phyloP scores from a whole-genome alignment of 306 rosid genomes.

The Canavalia ensiformis region DNA sequence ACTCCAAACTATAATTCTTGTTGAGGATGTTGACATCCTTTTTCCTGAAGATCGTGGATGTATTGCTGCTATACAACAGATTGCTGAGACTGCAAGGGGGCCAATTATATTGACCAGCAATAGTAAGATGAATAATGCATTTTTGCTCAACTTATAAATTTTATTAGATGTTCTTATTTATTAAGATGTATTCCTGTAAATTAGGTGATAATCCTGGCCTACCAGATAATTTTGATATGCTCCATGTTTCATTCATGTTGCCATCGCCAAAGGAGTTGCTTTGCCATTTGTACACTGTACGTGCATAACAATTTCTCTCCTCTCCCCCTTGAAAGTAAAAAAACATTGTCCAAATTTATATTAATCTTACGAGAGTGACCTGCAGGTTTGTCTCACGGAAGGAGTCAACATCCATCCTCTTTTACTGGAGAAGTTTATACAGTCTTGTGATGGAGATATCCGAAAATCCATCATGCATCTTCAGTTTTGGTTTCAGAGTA shows the following conservation, averaged over 20 bases:
- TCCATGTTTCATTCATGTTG: conserved; percentile 63
- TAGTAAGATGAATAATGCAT: conserved; percentile 64
- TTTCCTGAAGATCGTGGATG: conserved; percentile 93
- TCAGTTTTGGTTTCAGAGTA: conserved; percentile 96
- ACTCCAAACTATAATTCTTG: conserved; percentile 72
- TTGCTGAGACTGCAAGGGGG: conserved; percentile 84
- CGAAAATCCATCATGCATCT: conserved; percentile 82
- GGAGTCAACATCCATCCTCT: conserved; percentile 63
- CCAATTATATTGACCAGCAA: conserved; percentile 95
- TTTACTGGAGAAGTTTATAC: conserved; percentile 73
- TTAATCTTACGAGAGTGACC: conserved; percentile 39
- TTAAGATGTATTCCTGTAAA: conserved; percentile 52
- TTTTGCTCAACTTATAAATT: conserved; percentile 36
- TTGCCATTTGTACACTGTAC: conserved; percentile 73
- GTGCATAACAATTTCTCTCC: conserved; percentile 47
- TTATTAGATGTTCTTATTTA: conserved; percentile 43
- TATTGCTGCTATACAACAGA: conserved; percentile 82
- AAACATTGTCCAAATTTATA: conserved; percentile 17
- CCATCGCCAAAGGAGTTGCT: conserved; percentile 78
- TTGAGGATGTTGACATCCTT: conserved; percentile 92
- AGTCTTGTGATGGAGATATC: conserved; percentile 75
- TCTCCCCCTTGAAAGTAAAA: conserved; percentile 11
- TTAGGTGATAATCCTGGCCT: conserved; percentile 79
- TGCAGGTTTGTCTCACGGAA: conserved; percentile 88
- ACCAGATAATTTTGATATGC: conserved; percentile 71